Evolutionary conservation across 306 rosid genomes (phyloP).

Genomic region (Oemleria cerasiformis): DNA sequence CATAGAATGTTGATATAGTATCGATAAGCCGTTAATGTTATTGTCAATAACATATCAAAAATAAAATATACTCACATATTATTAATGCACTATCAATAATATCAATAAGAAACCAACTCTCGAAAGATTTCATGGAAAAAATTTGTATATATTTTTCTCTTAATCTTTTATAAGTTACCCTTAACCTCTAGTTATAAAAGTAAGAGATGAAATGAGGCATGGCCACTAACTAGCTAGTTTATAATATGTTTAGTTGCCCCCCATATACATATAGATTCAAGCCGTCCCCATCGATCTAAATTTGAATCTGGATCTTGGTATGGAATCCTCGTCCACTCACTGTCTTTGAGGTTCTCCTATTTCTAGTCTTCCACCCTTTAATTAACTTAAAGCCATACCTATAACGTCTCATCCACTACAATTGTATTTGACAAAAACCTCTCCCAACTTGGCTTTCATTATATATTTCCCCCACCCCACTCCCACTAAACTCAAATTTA

Average conservation of each 20-base stretch:
- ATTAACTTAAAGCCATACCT: neutral
- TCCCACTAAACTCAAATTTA: neutral
- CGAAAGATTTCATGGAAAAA: too few species aligned
- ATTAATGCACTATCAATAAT: neutral
- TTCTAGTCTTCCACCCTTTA: neutral
- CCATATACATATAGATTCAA: neutral
- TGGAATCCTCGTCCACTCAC: slow-evolving; percentile 30
- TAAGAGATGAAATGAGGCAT: too few species aligned
- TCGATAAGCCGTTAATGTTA: too few species aligned
- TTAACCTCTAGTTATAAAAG: too few species aligned
- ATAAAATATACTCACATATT: too few species aligned
- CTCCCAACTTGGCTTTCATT: neutral
- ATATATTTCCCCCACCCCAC: neutral
- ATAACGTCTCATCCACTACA: neutral
- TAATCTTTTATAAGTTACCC: too few species aligned
- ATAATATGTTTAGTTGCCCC: too few species aligned
- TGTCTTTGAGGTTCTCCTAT: neutral
- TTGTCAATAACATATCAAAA: too few species aligned
- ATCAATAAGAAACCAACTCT: too few species aligned
- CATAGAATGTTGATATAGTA: too few species aligned
- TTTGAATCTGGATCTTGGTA: neutral
- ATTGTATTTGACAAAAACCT: neutral
- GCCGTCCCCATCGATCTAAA: neutral
- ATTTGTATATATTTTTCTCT: too few species aligned
- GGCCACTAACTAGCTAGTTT: too few species aligned